Evolutionary conservation across 306 rosid genomes (phyloP), one percentile per base, ranked within the genome.

Genomic region (Biancaea sappan): DNA sequence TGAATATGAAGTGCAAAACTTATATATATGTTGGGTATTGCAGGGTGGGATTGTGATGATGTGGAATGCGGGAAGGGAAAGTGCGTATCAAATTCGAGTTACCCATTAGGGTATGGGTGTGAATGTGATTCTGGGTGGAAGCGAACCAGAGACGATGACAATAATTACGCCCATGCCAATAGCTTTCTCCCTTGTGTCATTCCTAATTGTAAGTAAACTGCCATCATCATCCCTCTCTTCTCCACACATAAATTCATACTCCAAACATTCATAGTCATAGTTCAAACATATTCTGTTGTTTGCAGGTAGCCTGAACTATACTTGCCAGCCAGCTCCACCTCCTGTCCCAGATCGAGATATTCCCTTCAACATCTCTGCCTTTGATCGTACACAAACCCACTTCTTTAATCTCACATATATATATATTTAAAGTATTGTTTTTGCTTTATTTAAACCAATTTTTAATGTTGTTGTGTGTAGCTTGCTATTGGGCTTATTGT

Each of bases 111-210:
- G 46, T 93, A 71, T 74, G 11, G 34, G 3, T 93, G 98, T 81
- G 83, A 93, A 73, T 93, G 98, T 10, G 69, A 86, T 0, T 6
- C 78, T 19, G 96, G 92, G 2, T 93, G 98, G 98, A 82, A 52
- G 82, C 74, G 97, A 57, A 89, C 86, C 21, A 72, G 62, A 10
- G 77, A 88, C 0, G 51, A 75, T 0, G 79, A 80, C n/a, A 78
- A 80, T 12, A 72, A 43, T n/a, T 73, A 84, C 19, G 78, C 61
- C 32, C 78, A 81, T 60, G 75, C 75, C 64, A 66, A 69, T 29
- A 77, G 80, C 69, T 93, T 91, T 73, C 98, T 91, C 48, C 98
- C 98, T 4, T 91, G 98, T 71, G 98, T 91, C 72, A 87, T 93
- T 67, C 98, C 98, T 12, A 13, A 87, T 32, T 93, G 98, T 93